Percentiles rank a stretch among this genome's conserved stretches.
phyloP scores from a whole-genome alignment of 140 eudicot species.

The Oenanthe javanica region DNA sequence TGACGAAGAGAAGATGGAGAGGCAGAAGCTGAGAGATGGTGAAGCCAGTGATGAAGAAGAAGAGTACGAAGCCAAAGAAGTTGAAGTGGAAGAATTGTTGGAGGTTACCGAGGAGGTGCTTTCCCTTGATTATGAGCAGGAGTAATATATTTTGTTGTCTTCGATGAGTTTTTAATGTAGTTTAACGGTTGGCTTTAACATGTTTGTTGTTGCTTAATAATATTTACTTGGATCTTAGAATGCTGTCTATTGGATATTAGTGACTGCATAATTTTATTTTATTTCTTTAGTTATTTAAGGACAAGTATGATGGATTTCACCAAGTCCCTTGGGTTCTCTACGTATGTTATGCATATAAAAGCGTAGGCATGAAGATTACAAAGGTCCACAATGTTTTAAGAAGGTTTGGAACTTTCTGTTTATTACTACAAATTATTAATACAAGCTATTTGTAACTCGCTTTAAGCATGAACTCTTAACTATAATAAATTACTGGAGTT shows the following conservation, averaged over 20 bases:
- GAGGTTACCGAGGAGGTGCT: slow-evolving; percentile 41
- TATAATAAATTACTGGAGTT: no score
- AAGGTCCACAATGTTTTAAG: no score
- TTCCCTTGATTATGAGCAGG: not conserved
- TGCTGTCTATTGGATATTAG: not conserved
- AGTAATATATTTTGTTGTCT: not conserved
- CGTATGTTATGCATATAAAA: no score
- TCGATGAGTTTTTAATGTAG: not conserved
- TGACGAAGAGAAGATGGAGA: slow-evolving; percentile 44
- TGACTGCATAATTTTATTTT: not conserved
- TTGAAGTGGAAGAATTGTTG: slow-evolving; percentile 54
- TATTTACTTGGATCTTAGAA: not conserved
- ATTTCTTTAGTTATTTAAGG: no score
- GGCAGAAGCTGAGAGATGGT: slow-evolving; percentile 57
- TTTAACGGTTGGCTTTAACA: not conserved
- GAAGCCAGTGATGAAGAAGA: slow-evolving; percentile 77
- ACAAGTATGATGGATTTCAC: no score
- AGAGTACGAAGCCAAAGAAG: slow-evolving; percentile 51
- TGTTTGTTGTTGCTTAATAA: not conserved
- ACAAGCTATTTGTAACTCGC: no score
- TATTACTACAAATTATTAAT: no score
- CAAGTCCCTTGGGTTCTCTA: no score
- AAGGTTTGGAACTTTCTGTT: no score
- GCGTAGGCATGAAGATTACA: no score
- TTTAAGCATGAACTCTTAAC: no score